Base-by-base conservation (phyloP, 768 basidiomycete genomes). In the Suillus luteus region DNA sequence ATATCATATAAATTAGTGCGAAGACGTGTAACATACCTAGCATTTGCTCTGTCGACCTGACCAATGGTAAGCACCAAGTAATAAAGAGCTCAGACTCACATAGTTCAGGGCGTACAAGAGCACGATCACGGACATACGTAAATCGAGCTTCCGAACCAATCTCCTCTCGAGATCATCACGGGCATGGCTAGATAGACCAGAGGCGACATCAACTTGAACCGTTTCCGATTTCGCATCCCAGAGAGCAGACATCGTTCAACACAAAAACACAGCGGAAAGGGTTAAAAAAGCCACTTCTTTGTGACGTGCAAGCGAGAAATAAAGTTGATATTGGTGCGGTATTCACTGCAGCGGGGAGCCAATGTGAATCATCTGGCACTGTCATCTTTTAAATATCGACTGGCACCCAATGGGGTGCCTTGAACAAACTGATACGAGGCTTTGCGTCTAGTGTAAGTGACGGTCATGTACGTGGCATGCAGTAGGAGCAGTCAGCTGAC, bases 41-140 rank as follows among this genome's bases (percentile, higher is more conserved):
- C 27, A 40, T 58, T 62, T 24, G n/a, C 37, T 62, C 24, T 62
- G 33, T 62, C 61, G 19, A 62, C 27, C 61, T 62, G 7, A 15
- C 33, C 15, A 38, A 38, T 9, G 10, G 17, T 59, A 59, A 43
- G 49, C 24, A 5, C 24, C 9, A 48, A 22, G 38, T 48, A 38
- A 10, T 31, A 31, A 31, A 59, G 44, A 15, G 37, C 4, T 57
- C 17, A 27, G 12, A 41, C 60, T 41, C 60, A 62, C 62, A 31
- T 9, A 63, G 37, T 62, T 62, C n/a, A 62, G 40, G 37, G 38
- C 52, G 37, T 55, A 59, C 31, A 62, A 38, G 7, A 62, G 24
- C 8, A 55, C n/a, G 33, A 62, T 2, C 12, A 62, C 38, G 8
- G n/a, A 62, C 35, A 62, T 9, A 19, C 35, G 61, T n/a, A 55